These are phyloP conservation scores for Asterionellopsis glacialis DNA, from an alignment of 108 stramenopile species.

Conservation along the genomic window DNA sequence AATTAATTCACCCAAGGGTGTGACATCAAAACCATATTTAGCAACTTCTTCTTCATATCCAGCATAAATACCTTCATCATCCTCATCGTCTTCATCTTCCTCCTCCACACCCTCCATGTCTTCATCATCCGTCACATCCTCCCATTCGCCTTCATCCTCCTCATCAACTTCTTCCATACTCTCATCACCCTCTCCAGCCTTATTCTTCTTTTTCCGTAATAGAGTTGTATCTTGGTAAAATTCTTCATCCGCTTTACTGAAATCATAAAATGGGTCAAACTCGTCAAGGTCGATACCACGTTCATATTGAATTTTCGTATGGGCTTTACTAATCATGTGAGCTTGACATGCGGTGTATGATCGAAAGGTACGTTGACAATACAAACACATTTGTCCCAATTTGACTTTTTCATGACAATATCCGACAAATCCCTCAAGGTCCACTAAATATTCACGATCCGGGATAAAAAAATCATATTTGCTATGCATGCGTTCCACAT, in stretches of 20 bases:
- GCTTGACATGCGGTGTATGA: conserved; percentile 68
- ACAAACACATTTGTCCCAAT: conserved; percentile 87
- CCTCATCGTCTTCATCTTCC: conserved; percentile 42
- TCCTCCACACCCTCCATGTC: conserved; percentile 15
- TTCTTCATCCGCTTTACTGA: conserved; percentile 61
- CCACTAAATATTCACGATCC: conserved; percentile 80
- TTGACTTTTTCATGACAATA: conserved; percentile 96
- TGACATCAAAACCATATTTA: conserved; percentile 79
- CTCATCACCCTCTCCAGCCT: conserved; percentile 11
- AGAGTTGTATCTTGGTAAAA: conserved; percentile 15
- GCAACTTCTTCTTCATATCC: conserved; percentile 77
- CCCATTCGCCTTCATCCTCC: conserved; percentile 37
- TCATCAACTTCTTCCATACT: conserved; percentile 26
- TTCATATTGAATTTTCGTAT: conserved; percentile 91
- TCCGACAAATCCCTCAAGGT: conserved; percentile 65
- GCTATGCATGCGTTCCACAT: conserved; percentile 65
- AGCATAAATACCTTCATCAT: conserved; percentile 61
- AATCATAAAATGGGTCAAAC: conserved; percentile 96
- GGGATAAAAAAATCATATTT: conserved; percentile 91
- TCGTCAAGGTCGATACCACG: conserved; percentile 88
- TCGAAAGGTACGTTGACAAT: conserved; percentile 83
- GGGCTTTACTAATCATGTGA: conserved; percentile 80
- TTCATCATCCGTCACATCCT: conserved; percentile 49
- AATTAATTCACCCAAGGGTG: conserved; percentile 80
- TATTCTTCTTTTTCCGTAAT: conserved; percentile 1